Conservation (phyloP, 2,329 filamentous ascomycete genomes). For the Colletotrichum gloeosporioides region DNA sequence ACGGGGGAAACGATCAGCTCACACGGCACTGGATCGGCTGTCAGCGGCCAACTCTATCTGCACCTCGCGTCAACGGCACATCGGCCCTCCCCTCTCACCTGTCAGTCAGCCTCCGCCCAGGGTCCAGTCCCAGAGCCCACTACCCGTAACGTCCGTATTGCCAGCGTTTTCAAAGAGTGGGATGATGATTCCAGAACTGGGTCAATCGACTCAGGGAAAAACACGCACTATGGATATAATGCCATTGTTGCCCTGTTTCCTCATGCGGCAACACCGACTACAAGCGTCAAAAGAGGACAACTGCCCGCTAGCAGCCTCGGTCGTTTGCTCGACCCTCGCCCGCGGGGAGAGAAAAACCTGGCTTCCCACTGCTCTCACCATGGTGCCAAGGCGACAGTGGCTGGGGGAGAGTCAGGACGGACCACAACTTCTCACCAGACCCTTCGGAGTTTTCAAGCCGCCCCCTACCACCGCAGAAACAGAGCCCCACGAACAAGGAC, state of each 20-base stretch:
- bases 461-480: constrained; percentile 12
- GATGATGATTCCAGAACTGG: constrained; percentile 2
- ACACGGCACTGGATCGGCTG: constrained; percentile 14
- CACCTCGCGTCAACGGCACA: constrained; percentile 19
- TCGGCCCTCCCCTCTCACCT: background rate
- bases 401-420: constrained; percentile 5
- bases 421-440: constrained; percentile 19
- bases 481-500: constrained; percentile 16
- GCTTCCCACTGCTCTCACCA: background rate
- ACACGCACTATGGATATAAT: background rate
- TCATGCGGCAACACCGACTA: constrained; percentile 12
- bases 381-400: constrained; percentile 17
- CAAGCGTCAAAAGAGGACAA: background rate
- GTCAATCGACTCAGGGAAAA: background rate
- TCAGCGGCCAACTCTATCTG: constrained; percentile 21
- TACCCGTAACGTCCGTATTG: background rate
- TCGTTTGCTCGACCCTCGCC: background rate
- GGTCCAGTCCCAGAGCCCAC: background rate
- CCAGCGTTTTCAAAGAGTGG: constrained; percentile 1
- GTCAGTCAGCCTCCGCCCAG: background rate
- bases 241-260: constrained; percentile 6
- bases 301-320: constrained; percentile 12
- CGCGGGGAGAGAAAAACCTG: constrained; percentile 5
- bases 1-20: constrained; percentile 13
- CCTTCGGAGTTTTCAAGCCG: constrained; percentile 22